phyloP scores from a whole-genome alignment of 2,329 filamentous ascomycete species.

The Calonectria pauciramosa region DNA sequence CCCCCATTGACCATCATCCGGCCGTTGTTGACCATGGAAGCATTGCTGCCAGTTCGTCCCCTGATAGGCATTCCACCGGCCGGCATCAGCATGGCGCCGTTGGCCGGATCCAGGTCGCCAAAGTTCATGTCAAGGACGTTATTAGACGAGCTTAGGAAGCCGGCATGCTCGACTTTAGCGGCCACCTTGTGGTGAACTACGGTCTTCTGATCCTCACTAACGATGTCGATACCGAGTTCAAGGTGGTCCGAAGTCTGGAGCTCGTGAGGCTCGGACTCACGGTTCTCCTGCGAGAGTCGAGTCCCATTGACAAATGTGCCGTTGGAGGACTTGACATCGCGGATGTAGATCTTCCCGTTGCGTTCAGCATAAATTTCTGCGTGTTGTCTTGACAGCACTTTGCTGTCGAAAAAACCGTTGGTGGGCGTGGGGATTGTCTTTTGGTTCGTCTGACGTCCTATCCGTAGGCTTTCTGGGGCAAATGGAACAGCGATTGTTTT shows the following conservation, averaged over 20 bases:
- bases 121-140: constrained; percentile 92
- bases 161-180: constrained; percentile 95
- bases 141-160: constrained; percentile 80
- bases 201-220: constrained; percentile 98
- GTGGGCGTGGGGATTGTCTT: constrained; percentile 92
- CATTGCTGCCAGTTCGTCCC: constrained; percentile 77
- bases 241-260: constrained; percentile 91
- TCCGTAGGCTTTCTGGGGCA: constrained; percentile 92
- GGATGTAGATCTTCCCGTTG: constrained; percentile 93
- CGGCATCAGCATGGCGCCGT: constrained; percentile 79
- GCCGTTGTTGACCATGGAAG: constrained; percentile 72
- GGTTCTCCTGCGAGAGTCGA: constrained; percentile 91
- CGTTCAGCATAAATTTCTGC: constrained; percentile 93
- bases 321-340: constrained; percentile 98
- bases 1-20: constrained; percentile 68
- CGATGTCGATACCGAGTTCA: constrained; percentile 97
- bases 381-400: constrained; percentile 95
- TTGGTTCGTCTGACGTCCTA: constrained; percentile 96
- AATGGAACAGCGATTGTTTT: constrained; percentile 97
- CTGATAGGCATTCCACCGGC: constrained; percentile 78
- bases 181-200: constrained; percentile 99
- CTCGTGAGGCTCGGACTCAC: constrained; percentile 96
- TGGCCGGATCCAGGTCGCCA: constrained; percentile 88
- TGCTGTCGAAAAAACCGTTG: constrained; percentile 98
- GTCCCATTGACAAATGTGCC: constrained; percentile 97